Base-by-base conservation (phyloP, 2,329 filamentous ascomycete genomes). In the Taxawa tesnikishii region DNA sequence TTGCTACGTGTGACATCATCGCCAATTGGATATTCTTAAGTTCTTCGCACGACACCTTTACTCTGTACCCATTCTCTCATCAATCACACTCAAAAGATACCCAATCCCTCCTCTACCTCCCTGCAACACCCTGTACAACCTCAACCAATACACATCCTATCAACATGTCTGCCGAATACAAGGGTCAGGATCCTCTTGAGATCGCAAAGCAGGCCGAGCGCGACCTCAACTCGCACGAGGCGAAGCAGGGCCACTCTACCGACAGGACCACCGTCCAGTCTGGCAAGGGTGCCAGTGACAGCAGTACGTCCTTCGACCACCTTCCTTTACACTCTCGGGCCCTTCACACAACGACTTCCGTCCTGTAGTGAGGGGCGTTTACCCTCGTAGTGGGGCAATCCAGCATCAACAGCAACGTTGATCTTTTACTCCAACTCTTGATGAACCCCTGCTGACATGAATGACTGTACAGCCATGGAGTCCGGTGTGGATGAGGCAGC, bases 201-300 rank as follows among this genome's bases (percentile, higher is more conserved):
- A 47, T 65, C 43, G 62, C 65, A 32, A 48, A 60, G 43, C 51
- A 67, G 41, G 63, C 64, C 8, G 63, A 68, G 54, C 50, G 49
- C 12, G 62, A 68, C 34, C 53, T 67, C 32, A 63, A 65, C 49
- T 58, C 59, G 6, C 41, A 59, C 19, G 36, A 43, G 10, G 56
- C 57, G 7, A 61, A 59, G 40, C 43, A 52, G 17, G 58, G 60
- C 28, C 42, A 55, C 24, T 34, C 37, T 14, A 33, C 28, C 16
- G 37, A 45, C 29, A 33, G 33, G 32, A 45, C 41, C 32, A 36
- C 37, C 23, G 40, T 37, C 28, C 31, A 37, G 14, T n/a, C n/a
- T n/a, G 42, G 37, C n/a, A 42, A 37, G 29, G 38, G 29, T 4
- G 42, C 44, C 18, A 56, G 53, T 32, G 52, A 58, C 32, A 58